Evolutionary conservation across 1,139 yeast species (phyloP).

Genomic region (Lodderomyces orthopsilosis): DNA sequence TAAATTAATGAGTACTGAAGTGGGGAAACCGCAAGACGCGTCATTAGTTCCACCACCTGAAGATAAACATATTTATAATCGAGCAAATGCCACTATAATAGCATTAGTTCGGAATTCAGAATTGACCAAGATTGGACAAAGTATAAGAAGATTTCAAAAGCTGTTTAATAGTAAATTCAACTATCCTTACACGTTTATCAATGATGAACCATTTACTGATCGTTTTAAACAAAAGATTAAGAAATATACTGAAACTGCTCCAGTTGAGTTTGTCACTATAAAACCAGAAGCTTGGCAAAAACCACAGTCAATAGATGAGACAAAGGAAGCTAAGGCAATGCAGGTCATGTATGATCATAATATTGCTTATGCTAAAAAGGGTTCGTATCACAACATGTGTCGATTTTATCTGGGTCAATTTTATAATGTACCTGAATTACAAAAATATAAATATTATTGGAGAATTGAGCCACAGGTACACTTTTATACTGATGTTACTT

Average conservation of each 20-base stretch:
- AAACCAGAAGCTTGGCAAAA: conserved; percentile 60
- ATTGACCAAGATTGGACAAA: conserved; percentile 40
- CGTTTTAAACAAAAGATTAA: conserved; percentile 47
- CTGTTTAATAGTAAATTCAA: conserved; percentile 66
- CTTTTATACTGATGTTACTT: conserved; percentile 64
- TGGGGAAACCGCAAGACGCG: conserved; percentile 51
- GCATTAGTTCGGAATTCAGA: conserved; percentile 72
- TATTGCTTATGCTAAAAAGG: conserved; percentile 60
- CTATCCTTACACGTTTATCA: conserved; percentile 79
- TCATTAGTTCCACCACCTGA: conserved; percentile 37
- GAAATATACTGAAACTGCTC: conserved; percentile 42
- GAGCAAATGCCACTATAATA: conserved; percentile 72
- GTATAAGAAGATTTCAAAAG: conserved; percentile 59
- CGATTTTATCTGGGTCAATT: conserved; percentile 56
- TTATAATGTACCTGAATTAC: conserved; percentile 59
- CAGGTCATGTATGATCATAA: conserved; percentile 38
- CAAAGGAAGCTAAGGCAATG: conserved; percentile 39
- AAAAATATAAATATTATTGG: conserved; percentile 62
- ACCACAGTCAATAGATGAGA: conserved; percentile 54
- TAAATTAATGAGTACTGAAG: conserved; percentile 27
- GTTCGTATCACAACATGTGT: conserved; percentile 80
- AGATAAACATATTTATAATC: conserved; percentile 24
- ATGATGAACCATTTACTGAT: conserved; percentile 64
- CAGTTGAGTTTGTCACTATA: conserved; percentile 57
- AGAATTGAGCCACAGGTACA: conserved; percentile 74